Evolutionary conservation across 345 rosid genomes (phyloP).

Genomic region (Salix viminalis): DNA sequence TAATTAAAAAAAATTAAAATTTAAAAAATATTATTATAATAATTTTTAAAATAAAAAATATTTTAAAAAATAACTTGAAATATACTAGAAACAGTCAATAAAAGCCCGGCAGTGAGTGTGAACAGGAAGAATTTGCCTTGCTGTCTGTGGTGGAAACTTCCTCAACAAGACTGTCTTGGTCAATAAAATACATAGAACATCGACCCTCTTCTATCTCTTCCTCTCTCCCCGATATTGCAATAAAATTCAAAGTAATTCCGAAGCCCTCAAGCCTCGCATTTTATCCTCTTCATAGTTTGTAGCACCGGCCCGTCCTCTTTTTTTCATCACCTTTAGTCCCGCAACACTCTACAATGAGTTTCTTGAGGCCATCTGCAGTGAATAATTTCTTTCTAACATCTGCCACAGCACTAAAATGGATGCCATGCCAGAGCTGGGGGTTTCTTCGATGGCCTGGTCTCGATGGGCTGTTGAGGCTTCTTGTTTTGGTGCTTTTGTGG

Average conservation of each 20-base stretch:
- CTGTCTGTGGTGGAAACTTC: constrained; percentile 16
- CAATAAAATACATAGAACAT: not conserved
- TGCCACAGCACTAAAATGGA: constrained; percentile 25
- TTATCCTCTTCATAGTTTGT: not conserved
- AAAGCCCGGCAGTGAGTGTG: too few species aligned
- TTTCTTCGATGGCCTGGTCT: constrained; percentile 42
- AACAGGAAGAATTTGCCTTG: too few species aligned
- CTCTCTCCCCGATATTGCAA: not conserved
- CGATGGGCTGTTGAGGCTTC: constrained; percentile 29
- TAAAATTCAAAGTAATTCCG: too few species aligned
- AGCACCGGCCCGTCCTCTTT: not conserved
- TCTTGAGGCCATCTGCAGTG: constrained; percentile 33
- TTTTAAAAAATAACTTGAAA: too few species aligned
- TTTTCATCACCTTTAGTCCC: too few species aligned
- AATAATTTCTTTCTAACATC: constrained; percentile 10
- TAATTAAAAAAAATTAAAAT: too few species aligned
- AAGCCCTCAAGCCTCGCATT: not conserved
- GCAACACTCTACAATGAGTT: constrained; percentile 28
- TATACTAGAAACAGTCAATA: too few species aligned
- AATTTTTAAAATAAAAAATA: too few species aligned
- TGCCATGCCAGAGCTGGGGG: constrained; percentile 45
- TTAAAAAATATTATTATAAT: too few species aligned
- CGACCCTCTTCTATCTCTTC: not conserved
- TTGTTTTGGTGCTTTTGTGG: constrained; percentile 33
- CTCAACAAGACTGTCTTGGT: constrained; percentile 8